Evolutionary conservation across 805 yeast species (phyloP).

Genomic region (Lipomyces starkeyi): DNA sequence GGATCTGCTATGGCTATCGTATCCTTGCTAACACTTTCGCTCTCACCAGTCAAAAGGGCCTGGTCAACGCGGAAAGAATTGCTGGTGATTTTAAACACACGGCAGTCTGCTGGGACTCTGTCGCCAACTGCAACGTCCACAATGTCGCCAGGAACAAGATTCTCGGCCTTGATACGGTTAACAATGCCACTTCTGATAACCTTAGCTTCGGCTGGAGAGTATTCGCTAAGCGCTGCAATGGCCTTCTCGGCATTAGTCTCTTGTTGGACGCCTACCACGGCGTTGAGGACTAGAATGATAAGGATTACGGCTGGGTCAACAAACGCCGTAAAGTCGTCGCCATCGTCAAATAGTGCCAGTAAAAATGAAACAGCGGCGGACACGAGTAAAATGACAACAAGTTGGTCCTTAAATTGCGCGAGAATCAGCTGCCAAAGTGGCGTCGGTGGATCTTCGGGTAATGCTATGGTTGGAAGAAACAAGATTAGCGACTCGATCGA

Average conservation of each 20-base stretch:
- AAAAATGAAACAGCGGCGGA: slow-evolving; percentile 47
- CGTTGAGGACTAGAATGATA: slow-evolving; percentile 54
- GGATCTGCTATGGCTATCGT: slow-evolving; percentile 41
- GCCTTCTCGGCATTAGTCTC: slow-evolving; percentile 59
- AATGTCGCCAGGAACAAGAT: slow-evolving; percentile 54
- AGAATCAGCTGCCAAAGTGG: slow-evolving; percentile 48
- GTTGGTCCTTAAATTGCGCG: slow-evolving; percentile 49
- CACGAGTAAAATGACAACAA: slow-evolving; percentile 46
- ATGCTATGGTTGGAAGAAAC: slow-evolving; percentile 30
- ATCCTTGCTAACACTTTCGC: slow-evolving; percentile 51
- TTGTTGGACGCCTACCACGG: slow-evolving; percentile 58
- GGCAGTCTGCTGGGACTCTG: slow-evolving; percentile 53
- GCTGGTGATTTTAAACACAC: slow-evolving; percentile 45
- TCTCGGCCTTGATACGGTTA: slow-evolving; percentile 50
- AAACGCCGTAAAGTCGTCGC: slow-evolving; percentile 46
- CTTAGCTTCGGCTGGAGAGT: slow-evolving; percentile 55
- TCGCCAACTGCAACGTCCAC: slow-evolving; percentile 52
- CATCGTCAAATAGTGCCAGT: slow-evolving; percentile 45
- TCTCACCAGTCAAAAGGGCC: slow-evolving; percentile 49
- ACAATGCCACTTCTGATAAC: slow-evolving; percentile 53
- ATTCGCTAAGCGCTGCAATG: slow-evolving; percentile 56
- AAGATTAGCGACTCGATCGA: slow-evolving; percentile 8
- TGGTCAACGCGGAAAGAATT: slow-evolving; percentile 54
- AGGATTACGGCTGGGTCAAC: slow-evolving; percentile 54
- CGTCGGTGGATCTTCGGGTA: slow-evolving; percentile 49